phyloP scores from a whole-genome alignment of 2,329 filamentous ascomycete species.

The Dichotomopilus funicola region DNA sequence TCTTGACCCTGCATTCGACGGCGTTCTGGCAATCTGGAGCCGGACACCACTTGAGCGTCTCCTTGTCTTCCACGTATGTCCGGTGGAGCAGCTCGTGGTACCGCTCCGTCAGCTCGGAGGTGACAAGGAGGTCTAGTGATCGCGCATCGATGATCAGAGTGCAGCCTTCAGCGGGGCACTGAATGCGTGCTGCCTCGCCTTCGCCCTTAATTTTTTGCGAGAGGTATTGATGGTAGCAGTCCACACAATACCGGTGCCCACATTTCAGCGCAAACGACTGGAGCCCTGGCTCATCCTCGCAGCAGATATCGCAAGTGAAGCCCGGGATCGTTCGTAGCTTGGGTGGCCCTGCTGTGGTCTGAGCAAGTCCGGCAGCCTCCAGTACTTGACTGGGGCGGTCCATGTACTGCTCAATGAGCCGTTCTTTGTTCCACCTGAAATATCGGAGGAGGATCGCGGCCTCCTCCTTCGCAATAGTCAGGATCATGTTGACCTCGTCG shows the following conservation, averaged over 20 bases:
- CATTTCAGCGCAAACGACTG: constrained; percentile 92
- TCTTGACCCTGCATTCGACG: constrained; percentile 80
- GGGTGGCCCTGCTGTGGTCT: constrained; percentile 54
- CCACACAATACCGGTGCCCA: constrained; percentile 84
- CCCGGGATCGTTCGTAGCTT: constrained; percentile 64
- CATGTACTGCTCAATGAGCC: constrained; percentile 94
- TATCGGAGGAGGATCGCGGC: constrained; percentile 84
- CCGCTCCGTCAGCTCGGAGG: constrained; percentile 48
- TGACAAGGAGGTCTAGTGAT: constrained; percentile 72
- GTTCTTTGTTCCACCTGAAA: constrained; percentile 94
- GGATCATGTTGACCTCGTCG: constrained; percentile 82
- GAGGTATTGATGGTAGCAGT: constrained; percentile 89
- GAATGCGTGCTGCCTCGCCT: constrained; percentile 88
- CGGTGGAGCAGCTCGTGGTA: constrained; percentile 84
- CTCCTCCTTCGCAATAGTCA: constrained; percentile 83
- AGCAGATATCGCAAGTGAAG: constrained; percentile 94
- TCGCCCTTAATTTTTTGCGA: constrained; percentile 91
- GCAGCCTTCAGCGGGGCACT: constrained; percentile 84
- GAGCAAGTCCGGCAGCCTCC: constrained; percentile 75
- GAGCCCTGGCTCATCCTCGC: constrained; percentile 72
- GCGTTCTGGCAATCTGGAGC: constrained; percentile 96
- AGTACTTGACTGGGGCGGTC: constrained; percentile 73
- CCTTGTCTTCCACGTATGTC: constrained; percentile 96
- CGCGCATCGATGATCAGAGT: constrained; percentile 86
- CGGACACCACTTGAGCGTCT: constrained; percentile 93